These are phyloP conservation scores for Euphorbia lathyris DNA, from an alignment of 345 rosid species.

Conservation along the genomic window DNA sequence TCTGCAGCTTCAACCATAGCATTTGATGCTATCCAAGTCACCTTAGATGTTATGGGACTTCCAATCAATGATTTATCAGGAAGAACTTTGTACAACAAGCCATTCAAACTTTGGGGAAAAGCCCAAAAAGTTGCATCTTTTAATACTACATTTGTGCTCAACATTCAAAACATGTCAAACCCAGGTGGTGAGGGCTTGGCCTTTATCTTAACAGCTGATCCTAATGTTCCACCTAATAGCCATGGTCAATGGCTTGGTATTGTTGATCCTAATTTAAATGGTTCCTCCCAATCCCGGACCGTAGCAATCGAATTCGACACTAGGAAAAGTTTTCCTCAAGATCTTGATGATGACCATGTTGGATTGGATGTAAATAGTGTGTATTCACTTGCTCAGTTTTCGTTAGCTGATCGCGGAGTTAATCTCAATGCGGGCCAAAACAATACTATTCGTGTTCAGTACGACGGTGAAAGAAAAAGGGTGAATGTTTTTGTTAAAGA, in stretches of 20 bases:
- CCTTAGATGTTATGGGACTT: conserved; percentile 36
- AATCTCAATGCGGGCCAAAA: conserved; percentile 15
- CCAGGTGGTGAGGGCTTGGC: conserved; percentile 74
- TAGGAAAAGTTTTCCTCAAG: conserved; percentile 42
- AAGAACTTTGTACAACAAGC: conserved; percentile 33
- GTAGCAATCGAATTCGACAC: conserved; percentile 77
- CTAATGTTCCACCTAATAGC: conserved; percentile 37
- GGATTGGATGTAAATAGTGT: conserved; percentile 54
- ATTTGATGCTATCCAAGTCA: conserved; percentile 51
- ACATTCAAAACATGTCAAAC: conserved; percentile 29
- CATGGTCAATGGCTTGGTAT: conserved; percentile 66
- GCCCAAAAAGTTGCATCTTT: conserved; percentile 30
- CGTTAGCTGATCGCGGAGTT: conserved; percentile 30
- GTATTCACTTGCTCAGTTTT: conserved; percentile 36
- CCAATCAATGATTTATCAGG: conserved; percentile 34
- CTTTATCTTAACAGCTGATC: conserved; percentile 40
- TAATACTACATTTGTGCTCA: conserved; percentile 53
- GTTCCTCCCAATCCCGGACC: conserved; percentile 22
- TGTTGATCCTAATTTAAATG: conserved; percentile 36
- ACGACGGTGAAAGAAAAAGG: conserved; percentile 36
- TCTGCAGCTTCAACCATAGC: background rate
- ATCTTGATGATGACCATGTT: conserved; percentile 59
- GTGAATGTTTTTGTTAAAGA: conserved; percentile 39
- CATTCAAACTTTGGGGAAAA: conserved; percentile 41
- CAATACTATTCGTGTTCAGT: conserved; percentile 27